phyloP scores from a whole-genome alignment of 345 rosid species.

The Brassica carinata region DNA sequence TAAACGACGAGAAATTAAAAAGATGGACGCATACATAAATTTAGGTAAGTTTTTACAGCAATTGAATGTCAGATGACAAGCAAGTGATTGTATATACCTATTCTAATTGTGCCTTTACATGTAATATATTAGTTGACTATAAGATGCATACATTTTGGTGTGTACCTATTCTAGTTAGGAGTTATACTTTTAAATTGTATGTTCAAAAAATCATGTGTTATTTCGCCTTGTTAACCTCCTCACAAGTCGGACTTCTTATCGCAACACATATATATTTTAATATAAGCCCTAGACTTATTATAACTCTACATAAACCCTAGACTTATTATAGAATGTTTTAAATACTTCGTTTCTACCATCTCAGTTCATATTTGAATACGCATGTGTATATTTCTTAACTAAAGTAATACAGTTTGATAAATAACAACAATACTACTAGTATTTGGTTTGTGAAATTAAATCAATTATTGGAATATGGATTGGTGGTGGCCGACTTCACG shows the following conservation, averaged over 20 bases:
- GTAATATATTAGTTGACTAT: not conserved
- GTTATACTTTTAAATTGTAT: not conserved
- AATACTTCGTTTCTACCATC: not conserved
- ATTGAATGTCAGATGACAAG: not conserved
- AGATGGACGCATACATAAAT: not conserved
- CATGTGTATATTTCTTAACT: not conserved
- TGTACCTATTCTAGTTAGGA: not conserved
- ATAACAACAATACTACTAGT: not conserved
- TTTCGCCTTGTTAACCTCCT: not conserved
- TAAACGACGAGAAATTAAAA: not conserved
- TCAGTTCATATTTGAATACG: not conserved
- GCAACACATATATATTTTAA: not conserved
- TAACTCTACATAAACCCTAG: not conserved
- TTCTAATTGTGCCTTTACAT: not conserved
- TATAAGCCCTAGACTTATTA: not conserved
- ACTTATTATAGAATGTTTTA: not conserved
- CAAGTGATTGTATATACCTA: not conserved
- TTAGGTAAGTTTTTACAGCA: not conserved
- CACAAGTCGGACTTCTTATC: not conserved
- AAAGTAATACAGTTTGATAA: not conserved
- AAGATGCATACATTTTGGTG: slow-evolving; percentile 3
- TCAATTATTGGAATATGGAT: slow-evolving; percentile 28
- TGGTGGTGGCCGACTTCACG: slow-evolving; percentile 45
- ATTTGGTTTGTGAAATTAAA: slow-evolving; percentile 9
- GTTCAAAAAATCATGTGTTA: not conserved